A percentile compares a stretch with the other conserved stretches of the same genome.
phyloP scores from a whole-genome alignment of 345 rosid species.

The Citrus sp. region DNA sequence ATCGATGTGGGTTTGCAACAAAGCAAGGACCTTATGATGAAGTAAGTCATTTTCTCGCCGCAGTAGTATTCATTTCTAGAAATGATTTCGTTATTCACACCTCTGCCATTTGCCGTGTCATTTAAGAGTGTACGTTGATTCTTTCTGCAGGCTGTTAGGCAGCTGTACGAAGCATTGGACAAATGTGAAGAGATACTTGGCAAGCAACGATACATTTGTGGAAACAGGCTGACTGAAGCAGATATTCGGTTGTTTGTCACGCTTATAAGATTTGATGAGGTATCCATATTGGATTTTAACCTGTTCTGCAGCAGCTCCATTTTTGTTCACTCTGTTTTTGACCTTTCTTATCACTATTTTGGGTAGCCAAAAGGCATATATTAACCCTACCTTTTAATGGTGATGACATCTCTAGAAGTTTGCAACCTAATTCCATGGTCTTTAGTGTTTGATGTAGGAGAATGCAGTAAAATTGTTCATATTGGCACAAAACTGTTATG shows the following conservation, averaged over 20 bases:
- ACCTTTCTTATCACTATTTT: neutral
- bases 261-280: slow-evolving; percentile 94
- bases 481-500: neutral
- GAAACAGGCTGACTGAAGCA: slow-evolving; percentile 62
- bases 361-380: neutral
- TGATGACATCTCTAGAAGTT: neutral
- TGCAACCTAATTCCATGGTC: neutral
- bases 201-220: slow-evolving; percentile 70
- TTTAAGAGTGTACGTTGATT: slow-evolving; percentile 1
- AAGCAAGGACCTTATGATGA: slow-evolving; percentile 55
- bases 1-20: slow-evolving; percentile 48
- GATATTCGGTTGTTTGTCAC: slow-evolving; percentile 82
- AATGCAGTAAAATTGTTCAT: neutral
- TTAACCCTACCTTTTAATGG: neutral
- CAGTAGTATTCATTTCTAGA: neutral
- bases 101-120: neutral
- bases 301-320: neutral
- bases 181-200: slow-evolving; percentile 69
- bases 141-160: slow-evolving; percentile 57
- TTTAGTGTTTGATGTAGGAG: neutral
- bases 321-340: neutral
- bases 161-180: slow-evolving; percentile 69
- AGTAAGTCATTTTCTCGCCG: slow-evolving; percentile 26
- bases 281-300: slow-evolving; percentile 13
- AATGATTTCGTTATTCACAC: neutral